These are phyloP conservation scores for Plectranthus barbatus DNA, from an alignment of 257 asterid genomes.

Conservation along the genomic window DNA sequence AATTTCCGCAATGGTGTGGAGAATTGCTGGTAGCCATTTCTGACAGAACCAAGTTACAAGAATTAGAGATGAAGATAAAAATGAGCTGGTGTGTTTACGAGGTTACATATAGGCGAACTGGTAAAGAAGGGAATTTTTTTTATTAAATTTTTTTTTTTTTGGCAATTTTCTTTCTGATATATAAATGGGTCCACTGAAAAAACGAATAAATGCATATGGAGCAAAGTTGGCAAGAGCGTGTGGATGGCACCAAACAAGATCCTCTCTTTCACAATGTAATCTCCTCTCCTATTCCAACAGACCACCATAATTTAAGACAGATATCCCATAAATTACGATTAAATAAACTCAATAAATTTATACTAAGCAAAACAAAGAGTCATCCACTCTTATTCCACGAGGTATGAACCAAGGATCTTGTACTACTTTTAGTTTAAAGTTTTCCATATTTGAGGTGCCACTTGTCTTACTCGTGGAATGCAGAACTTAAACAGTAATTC, in stretches of 20 bases:
- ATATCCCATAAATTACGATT: not conserved
- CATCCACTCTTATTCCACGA: not conserved
- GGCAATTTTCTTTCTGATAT: too few species aligned
- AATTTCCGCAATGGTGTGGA: slow-evolving; percentile 29
- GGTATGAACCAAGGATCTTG: not conserved
- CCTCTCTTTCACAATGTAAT: too few species aligned
- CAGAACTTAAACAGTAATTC: not conserved
- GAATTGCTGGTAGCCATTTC: slow-evolving; percentile 22
- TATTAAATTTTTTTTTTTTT: not conserved
- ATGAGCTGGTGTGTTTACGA: not conserved
- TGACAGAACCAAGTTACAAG: not conserved
- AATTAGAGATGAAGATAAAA: not conserved
- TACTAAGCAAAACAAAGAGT: not conserved
- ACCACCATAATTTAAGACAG: not conserved
- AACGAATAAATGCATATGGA: not conserved
- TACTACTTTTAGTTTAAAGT: not conserved
- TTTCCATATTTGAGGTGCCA: not conserved
- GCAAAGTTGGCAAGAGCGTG: not conserved
- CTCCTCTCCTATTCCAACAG: not conserved
- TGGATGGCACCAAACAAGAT: not conserved
- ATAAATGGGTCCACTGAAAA: not conserved
- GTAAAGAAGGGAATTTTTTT: too few species aligned
- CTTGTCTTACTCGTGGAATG: not conserved
- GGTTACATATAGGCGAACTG: not conserved
- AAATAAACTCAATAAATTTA: not conserved